Percentiles rank a stretch among this genome's conserved stretches.
These are phyloP conservation scores for Xylaria curta DNA, from an alignment of 495 filamentous ascomycete genomes.

Conservation along the genomic window DNA sequence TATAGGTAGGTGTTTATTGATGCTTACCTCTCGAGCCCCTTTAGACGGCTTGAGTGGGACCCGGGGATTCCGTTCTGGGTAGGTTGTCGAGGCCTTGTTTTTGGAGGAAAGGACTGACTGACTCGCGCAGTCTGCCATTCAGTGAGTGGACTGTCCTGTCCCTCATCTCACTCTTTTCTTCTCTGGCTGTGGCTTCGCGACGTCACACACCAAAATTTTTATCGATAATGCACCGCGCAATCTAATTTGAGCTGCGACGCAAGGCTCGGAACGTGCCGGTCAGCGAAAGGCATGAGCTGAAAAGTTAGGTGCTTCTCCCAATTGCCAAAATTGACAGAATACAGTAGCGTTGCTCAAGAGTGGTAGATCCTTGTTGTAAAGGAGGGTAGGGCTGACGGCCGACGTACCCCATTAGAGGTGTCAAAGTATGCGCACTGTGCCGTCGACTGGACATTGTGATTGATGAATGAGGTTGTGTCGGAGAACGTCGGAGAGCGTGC, in stretches of 20 bases:
- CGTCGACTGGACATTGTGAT: not conserved
- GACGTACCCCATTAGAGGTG: not conserved
- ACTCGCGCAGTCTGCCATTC: too few relatives aligned
- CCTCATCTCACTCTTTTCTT: not conserved
- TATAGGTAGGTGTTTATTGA: too few relatives aligned
- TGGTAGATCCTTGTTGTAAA: not conserved
- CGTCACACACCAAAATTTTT: not conserved
- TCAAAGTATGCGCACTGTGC: not conserved
- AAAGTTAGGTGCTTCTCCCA: not conserved
- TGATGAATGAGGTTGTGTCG: not conserved
- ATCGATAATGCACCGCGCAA: not conserved
- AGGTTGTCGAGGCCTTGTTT: too few relatives aligned
- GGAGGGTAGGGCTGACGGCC: not conserved
- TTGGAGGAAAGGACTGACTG: too few relatives aligned
- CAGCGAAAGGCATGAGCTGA: not conserved
- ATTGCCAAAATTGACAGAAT: not conserved
- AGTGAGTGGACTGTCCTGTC: too few relatives aligned
- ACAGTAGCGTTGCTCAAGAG: not conserved
- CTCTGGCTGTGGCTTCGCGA: not conserved
- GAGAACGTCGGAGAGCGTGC: not conserved
- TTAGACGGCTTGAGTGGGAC: too few relatives aligned
- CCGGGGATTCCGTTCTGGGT: too few relatives aligned
- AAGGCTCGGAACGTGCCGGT: not conserved
- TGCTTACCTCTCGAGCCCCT: too few relatives aligned
- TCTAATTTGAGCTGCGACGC: not conserved